A percentile compares a stretch with the other conserved stretches of the same genome.
Conservation (phyloP, 163 green algal genomes). For the Scenedesmus sp. region DNA sequence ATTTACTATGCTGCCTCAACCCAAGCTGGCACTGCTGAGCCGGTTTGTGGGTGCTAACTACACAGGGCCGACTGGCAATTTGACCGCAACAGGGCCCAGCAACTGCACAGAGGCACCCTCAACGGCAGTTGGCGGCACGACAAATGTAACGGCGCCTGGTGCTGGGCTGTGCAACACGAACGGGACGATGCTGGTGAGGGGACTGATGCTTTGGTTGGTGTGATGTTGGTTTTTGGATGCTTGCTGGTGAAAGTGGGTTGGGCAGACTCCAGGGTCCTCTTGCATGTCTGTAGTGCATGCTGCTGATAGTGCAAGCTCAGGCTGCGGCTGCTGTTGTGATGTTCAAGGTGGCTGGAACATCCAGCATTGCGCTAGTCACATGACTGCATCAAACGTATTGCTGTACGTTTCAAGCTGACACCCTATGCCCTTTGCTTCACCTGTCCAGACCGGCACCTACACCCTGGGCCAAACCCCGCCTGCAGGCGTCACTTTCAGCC, state of each 20-base stretch:
- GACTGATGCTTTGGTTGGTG: background rate
- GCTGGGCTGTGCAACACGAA: background rate
- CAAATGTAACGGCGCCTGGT: background rate
- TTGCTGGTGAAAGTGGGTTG: background rate
- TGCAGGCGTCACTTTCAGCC: background rate
- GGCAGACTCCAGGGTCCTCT: too few species aligned
- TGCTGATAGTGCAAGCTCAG: background rate
- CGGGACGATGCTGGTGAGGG: background rate
- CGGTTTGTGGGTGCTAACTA: background rate
- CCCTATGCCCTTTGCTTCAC: background rate
- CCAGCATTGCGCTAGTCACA: too few species aligned
- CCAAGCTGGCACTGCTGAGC: background rate
- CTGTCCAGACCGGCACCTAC: background rate
- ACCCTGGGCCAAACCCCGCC: background rate
- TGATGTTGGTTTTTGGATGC: background rate
- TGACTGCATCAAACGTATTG: too few species aligned
- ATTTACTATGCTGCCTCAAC: background rate
- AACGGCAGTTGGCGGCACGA: background rate
- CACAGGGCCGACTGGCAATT: background rate
- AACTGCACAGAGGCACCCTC: background rate
- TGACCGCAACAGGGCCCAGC: background rate
- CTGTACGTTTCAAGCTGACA: background rate
- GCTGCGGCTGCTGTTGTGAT: background rate
- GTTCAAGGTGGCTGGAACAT: background rate
- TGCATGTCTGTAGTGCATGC: background rate